These are phyloP conservation scores for Emmonsia crescens DNA, from an alignment of 2,329 filamentous ascomycete species.

Conservation along the genomic window DNA sequence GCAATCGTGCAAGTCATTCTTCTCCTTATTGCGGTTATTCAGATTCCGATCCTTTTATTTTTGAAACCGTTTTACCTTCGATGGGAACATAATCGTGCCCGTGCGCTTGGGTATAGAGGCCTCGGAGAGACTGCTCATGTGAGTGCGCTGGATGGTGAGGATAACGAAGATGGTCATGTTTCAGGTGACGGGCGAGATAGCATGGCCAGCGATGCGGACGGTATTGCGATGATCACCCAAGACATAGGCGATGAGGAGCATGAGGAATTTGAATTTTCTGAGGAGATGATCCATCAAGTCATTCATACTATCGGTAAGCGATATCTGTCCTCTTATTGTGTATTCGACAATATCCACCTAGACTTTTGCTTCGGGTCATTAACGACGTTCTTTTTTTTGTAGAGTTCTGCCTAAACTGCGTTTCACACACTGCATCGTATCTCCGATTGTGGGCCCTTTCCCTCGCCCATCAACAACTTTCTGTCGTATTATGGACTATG, in stretches of 20 bases:
- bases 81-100: conserved; percentile 82
- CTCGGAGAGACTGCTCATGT: conserved; percentile 82
- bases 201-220: conserved; percentile 65
- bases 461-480: conserved; percentile 94
- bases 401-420: conserved; percentile 99
- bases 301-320: conserved; percentile 91
- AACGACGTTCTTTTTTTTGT: conserved; percentile 12
- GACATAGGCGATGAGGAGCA: conserved; percentile 72
- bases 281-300: conserved; percentile 97
- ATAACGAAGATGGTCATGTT: conserved; percentile 54
- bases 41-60: conserved; percentile 85
- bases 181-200: conserved; percentile 51
- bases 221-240: conserved; percentile 78
- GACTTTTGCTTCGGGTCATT: conserved; percentile 11
- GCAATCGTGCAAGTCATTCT: conserved; percentile 63
- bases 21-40: conserved; percentile 67
- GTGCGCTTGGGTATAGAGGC: conserved; percentile 80
- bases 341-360: background rate
- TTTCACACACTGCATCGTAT: conserved; percentile 97
- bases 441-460: conserved; percentile 97
- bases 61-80: conserved; percentile 93
- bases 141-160: conserved; percentile 82
- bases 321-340: background rate
- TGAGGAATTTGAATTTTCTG: conserved; percentile 93
- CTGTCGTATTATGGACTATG: conserved; percentile 93